These are phyloP conservation scores for Dactylorhiza incarnata DNA, from an alignment of 106 monocot species.

Conservation along the genomic window DNA sequence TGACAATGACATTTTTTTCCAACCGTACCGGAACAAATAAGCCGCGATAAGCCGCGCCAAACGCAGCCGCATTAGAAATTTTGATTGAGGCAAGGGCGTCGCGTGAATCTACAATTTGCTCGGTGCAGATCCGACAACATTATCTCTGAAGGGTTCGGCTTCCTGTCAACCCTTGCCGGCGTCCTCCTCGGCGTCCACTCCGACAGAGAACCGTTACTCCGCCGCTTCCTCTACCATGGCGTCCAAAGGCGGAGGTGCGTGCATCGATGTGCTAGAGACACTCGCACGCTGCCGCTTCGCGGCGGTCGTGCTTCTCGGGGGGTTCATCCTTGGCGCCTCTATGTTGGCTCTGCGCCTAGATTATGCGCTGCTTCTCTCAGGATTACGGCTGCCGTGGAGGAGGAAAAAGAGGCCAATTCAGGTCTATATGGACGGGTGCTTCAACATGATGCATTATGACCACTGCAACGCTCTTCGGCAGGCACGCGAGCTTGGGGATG, in stretches of 20 bases:
- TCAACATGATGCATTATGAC: constrained; percentile 99
- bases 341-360: constrained; percentile 30
- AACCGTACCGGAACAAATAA: no score
- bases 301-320: constrained; percentile 41
- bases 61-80: no score
- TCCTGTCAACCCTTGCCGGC: no score
- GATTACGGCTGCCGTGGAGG: constrained; percentile 8
- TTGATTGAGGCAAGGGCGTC: no score
- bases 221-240: constrained; percentile 5
- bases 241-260: not conserved
- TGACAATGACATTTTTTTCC: no score
- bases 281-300: constrained; percentile 22
- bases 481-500: constrained; percentile 79
- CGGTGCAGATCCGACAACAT: no score
- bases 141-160: no score
- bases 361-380: not conserved
- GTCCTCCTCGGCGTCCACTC: no score
- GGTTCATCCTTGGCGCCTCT: constrained; percentile 32
- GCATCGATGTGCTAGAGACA: constrained; percentile 1
- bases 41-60: no score
- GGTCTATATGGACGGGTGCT: constrained; percentile 98
- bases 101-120: no score
- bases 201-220: no score
- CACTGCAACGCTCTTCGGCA: constrained; percentile 95
- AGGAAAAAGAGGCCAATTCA: constrained; percentile 55